A percentile compares a stretch with the other conserved stretches of the same genome.
Evolutionary conservation across 1,284 basidiomycete species (phyloP).

Genomic region (Pseudozyma thailandica): DNA sequence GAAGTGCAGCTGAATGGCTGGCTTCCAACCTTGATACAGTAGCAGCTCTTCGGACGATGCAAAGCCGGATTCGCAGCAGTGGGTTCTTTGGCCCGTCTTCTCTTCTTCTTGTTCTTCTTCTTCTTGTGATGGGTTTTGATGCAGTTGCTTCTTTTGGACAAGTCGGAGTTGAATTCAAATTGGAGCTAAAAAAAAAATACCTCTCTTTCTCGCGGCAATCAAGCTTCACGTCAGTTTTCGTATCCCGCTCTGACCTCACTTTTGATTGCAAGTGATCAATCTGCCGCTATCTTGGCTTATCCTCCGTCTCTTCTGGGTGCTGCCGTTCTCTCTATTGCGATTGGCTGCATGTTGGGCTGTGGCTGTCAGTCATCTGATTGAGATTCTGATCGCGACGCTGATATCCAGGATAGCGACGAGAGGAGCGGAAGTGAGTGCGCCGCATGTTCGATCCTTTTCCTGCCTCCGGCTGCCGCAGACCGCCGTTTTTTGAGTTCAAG

Average conservation of each 20-base stretch:
- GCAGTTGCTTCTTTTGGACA: constrained; percentile 12
- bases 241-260: neutral
- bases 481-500: neutral
- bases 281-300: too few species aligned
- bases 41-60: neutral
- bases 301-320: too few species aligned
- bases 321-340: neutral
- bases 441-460: neutral
- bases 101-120: too few species aligned
- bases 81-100: too few species aligned
- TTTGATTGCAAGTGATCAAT: too few species aligned
- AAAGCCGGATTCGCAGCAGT: neutral
- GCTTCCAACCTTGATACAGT: constrained; percentile 6
- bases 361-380: neutral
- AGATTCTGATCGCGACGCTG: neutral
- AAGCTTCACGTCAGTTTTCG: neutral
- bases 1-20: constrained; percentile 6
- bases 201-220: too few species aligned
- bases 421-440: neutral
- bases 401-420: neutral
- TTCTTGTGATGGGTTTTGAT: neutral
- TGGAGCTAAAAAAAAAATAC: constrained; percentile 12
- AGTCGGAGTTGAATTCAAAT: constrained; percentile 18
- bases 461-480: neutral
- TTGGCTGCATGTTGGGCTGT: neutral